Evolutionary conservation across 192 early-diverging fungal genomes (phyloP).

Genomic region (Lobosporangium transversale): DNA sequence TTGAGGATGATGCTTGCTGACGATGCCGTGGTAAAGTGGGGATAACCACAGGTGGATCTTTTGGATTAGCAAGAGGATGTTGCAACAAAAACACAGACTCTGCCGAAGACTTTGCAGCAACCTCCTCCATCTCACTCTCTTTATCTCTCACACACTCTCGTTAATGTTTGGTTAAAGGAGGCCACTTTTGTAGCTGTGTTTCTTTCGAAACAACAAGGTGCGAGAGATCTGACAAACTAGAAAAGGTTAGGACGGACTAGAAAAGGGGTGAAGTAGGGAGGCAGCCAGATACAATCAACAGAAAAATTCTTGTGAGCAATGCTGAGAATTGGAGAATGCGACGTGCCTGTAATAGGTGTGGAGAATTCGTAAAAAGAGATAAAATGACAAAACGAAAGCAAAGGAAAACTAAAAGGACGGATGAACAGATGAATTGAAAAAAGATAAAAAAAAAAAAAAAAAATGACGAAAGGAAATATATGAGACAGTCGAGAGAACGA

Average conservation of each 20-base stretch:
- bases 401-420: no score
- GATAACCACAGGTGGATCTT: conserved; percentile 43
- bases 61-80: conserved; percentile 47
- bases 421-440: not conserved
- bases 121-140: conserved; percentile 29
- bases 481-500: not conserved
- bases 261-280: not conserved
- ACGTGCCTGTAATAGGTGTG: no score
- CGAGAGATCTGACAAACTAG: not conserved
- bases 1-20: conserved; percentile 7
- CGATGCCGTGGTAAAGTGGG: conserved; percentile 39
- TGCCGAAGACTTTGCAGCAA: conserved; percentile 1
- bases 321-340: no score
- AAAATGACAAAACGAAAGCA: no score
- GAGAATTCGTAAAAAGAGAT: no score
- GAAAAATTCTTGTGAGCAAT: no score
- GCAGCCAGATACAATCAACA: no score
- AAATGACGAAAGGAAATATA: no score
- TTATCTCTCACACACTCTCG: no score
- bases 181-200: not conserved
- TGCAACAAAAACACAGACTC: conserved; percentile 37
- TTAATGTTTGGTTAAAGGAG: conserved; percentile 7
- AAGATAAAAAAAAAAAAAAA: conserved; percentile 4
- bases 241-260: not conserved
- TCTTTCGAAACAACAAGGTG: not conserved